Evolutionary conservation across 2,329 filamentous ascomycete genomes (phyloP).

Genomic region (Fusarium transvaalense): DNA sequence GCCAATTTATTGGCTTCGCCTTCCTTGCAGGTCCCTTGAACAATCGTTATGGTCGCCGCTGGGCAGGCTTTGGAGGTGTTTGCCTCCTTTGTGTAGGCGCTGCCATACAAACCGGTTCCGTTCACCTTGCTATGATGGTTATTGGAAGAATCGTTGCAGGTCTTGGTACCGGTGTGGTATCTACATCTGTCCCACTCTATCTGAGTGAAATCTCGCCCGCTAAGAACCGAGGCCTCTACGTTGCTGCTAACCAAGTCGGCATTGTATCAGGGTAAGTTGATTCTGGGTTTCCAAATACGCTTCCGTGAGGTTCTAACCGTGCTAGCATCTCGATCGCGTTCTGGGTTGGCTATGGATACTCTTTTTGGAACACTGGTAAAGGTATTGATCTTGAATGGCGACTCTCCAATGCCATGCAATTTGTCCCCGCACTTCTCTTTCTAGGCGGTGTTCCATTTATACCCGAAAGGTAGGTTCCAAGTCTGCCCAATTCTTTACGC

Average conservation of each 20-base stretch:
- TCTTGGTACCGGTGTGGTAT: conserved; percentile 18
- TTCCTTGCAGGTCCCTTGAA: conserved; percentile 14
- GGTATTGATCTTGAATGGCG: conserved; percentile 22
- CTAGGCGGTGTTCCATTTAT: conserved; percentile 14
- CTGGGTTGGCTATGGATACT: conserved; percentile 29
- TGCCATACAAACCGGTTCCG: conserved; percentile 24
- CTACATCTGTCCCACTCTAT: conserved; percentile 18
- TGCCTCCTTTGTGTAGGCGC: conserved; percentile 22
- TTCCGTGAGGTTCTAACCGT: not conserved
- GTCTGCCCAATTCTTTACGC: rapidly evolving
- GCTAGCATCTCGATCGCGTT: conserved; percentile 20
- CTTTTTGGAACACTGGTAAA: conserved; percentile 21
- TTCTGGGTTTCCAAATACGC: rapidly evolving
- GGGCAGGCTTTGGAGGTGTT: conserved; percentile 10
- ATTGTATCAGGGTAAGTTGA: conserved; percentile 24
- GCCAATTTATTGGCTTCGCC: conserved; percentile 16
- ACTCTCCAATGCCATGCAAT: conserved; percentile 22
- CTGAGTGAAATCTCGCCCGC: conserved; percentile 25
- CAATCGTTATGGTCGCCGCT: conserved; percentile 16
- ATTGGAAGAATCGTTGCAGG: conserved; percentile 20
- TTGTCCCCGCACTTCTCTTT: conserved; percentile 17
- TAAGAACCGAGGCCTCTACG: conserved; percentile 18
- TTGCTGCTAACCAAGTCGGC: conserved; percentile 25
- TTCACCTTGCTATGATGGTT: conserved; percentile 28
- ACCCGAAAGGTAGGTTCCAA: conserved; percentile 9